These are phyloP conservation scores for Lentinula lateritia DNA, from an alignment of 768 basidiomycete species.

Conservation along the genomic window DNA sequence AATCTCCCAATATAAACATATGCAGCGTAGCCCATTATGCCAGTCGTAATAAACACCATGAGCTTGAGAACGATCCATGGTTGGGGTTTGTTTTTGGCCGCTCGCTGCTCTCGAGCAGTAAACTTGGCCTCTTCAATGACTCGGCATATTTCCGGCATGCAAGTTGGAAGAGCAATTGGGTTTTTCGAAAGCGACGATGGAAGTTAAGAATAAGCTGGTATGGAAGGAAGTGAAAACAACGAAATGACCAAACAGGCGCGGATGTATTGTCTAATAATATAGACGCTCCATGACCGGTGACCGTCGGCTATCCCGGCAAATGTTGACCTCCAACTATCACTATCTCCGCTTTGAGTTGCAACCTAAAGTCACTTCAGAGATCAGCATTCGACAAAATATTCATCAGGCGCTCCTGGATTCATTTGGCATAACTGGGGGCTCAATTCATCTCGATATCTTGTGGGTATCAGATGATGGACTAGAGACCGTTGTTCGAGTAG, in stretches of 20 bases:
- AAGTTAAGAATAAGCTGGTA: no score
- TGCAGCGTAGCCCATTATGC: constrained; percentile 56
- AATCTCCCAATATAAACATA: constrained; percentile 80
- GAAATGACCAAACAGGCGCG: background rate
- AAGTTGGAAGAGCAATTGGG: background rate
- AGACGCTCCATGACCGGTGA: background rate
- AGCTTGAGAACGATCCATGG: constrained; percentile 76
- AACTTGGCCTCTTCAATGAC: constrained; percentile 45
- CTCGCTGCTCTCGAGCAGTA: constrained; percentile 33
- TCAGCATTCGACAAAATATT: constrained; percentile 32
- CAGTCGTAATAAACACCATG: constrained; percentile 52
- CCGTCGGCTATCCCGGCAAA: background rate
- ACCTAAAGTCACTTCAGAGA: constrained; percentile 22
- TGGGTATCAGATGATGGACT: constrained; percentile 18
- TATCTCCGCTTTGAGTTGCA: constrained; percentile 28
- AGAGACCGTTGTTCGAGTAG: background rate
- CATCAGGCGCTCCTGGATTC: constrained; percentile 37
- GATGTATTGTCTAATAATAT: background rate
- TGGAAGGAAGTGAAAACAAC: background rate
- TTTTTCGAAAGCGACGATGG: no score
- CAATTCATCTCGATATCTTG: constrained; percentile 37
- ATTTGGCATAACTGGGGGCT: constrained; percentile 33
- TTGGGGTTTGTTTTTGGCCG: constrained; percentile 44
- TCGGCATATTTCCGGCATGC: constrained; percentile 36
- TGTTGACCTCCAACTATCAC: constrained; percentile 16